phyloP scores from a whole-genome alignment of 805 yeast species.

The Kluyveromyces siamensis region DNA sequence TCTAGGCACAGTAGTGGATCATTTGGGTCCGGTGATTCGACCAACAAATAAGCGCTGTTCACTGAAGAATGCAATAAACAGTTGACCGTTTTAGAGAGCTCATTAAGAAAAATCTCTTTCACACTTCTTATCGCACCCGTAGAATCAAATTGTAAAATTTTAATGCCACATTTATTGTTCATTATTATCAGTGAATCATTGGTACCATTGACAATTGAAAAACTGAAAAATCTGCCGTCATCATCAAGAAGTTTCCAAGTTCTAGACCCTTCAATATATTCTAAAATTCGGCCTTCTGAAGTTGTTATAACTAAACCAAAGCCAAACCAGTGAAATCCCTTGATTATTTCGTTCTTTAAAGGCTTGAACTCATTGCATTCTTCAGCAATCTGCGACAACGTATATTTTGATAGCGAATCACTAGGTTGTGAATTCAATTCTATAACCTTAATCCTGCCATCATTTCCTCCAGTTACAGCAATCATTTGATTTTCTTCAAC shows the following conservation, averaged over 20 bases:
- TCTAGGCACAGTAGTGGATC: slow-evolving; percentile 41
- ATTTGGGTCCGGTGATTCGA: slow-evolving; percentile 62
- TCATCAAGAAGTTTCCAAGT: slow-evolving; percentile 24
- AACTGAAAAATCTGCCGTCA: slow-evolving; percentile 28
- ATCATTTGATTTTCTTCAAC: slow-evolving; percentile 36
- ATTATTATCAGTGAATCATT: slow-evolving; percentile 20
- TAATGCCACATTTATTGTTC: slow-evolving; percentile 9
- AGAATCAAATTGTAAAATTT: slow-evolving; percentile 4
- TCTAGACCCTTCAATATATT: slow-evolving; percentile 8
- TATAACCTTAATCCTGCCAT: slow-evolving; percentile 67
- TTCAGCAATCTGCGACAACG: slow-evolving; percentile 28
- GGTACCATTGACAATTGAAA: slow-evolving; percentile 37
- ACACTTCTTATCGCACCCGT: not conserved
- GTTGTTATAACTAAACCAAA: slow-evolving; percentile 45
- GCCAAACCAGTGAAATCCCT: slow-evolving; percentile 45
- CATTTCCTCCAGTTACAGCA: slow-evolving; percentile 88
- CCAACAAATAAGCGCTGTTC: slow-evolving; percentile 31
- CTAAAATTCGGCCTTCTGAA: slow-evolving; percentile 46
- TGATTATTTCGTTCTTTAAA: slow-evolving; percentile 45
- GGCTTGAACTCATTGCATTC: slow-evolving; percentile 21
- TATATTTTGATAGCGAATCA: slow-evolving; percentile 11
- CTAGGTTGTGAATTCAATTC: slow-evolving; percentile 35
- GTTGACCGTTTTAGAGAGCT: slow-evolving; percentile 42
- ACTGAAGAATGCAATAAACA: slow-evolving; percentile 29
- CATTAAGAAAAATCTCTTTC: slow-evolving; percentile 9